Evolutionary conservation across 1,284 basidiomycete species (phyloP).

Genomic region (Rhodofomes roseus): DNA sequence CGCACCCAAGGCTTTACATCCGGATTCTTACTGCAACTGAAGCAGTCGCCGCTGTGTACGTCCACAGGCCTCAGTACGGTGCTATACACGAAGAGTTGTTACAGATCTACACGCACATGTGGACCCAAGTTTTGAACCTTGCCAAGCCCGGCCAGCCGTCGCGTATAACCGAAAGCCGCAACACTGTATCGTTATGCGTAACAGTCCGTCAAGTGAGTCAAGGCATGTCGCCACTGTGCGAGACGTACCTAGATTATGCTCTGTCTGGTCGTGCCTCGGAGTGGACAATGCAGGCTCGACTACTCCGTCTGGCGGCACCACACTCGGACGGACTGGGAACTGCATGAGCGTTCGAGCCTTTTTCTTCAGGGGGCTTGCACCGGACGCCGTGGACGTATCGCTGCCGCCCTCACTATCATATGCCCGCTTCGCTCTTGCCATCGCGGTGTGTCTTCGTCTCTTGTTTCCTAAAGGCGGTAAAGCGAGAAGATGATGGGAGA

Average conservation of each 20-base stretch:
- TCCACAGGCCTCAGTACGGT: too few relatives aligned
- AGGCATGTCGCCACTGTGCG: background rate
- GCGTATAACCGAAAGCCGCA: background rate
- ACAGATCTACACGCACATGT: background rate
- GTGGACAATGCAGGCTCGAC: background rate
- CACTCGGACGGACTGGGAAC: background rate
- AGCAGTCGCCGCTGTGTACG: background rate
- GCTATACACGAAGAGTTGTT: too few relatives aligned
- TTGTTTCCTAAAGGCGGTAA: too few relatives aligned
- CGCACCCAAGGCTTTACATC: background rate
- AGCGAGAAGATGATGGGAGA: too few relatives aligned
- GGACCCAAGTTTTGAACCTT: background rate
- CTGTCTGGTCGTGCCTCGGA: background rate
- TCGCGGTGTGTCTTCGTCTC: too few relatives aligned
- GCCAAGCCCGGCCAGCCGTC: background rate
- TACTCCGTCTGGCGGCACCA: background rate
- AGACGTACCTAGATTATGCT: background rate
- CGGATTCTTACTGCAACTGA: background rate
- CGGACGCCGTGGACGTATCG: background rate
- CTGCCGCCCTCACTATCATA: background rate
- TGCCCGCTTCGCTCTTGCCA: background rate
- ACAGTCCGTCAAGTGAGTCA: background rate
- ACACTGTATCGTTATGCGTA: background rate
- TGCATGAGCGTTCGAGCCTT: background rate
- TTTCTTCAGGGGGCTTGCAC: background rate